Base-by-base conservation (phyloP, 2,329 filamentous ascomycete genomes). In the Trichoderma atrobrunneum region DNA sequence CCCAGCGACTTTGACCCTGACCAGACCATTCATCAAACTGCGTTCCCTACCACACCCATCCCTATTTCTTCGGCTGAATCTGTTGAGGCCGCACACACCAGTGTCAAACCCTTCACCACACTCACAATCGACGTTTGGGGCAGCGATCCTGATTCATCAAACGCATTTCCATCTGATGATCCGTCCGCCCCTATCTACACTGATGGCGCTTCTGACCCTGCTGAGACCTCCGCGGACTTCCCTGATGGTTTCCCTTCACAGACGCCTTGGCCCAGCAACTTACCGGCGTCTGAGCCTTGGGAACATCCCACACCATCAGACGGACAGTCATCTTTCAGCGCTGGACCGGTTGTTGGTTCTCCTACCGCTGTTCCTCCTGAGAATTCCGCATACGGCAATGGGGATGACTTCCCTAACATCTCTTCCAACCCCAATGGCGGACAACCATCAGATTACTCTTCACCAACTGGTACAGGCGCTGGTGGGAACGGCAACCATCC, bases 41-140 rank as follows among this genome's bases (percentile, higher is more conserved):
- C 70, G 39, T 30, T 72, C 24, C 79, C 79, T 70, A 79, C 79
- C 48, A 75, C 73, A 34, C 78, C 78, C 16, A 57, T 75, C 66
- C 70, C 78, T 72, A 71, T 80, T 72, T 76, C 76, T 72, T 76
- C 77, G 16, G 61, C 74, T 71, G 60, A 67, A 34, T 75, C 74
- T 69, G 60, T 69, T 32, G 56, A 73, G 48, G 72, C 57, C 1
- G 74, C 73, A 4, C 64, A 69, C 11, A 68, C 77, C 39, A 72
- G 74, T 43, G 75, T 78, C 10, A 73, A 77, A 5, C 76, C 77
- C 6, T 81, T 82, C 73, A 82, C 81, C 8, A 82, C 81, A 16
- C 36, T 82, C 43, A 82, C 81, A 12, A 76, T 82, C 70, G 79
- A 82, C 62, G 76, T 82, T 34, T 82, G 80, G 79, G 78, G 76